These are phyloP conservation scores for Hansfordia pulvinata DNA, from an alignment of 2,329 filamentous ascomycete species.

Conservation along the genomic window DNA sequence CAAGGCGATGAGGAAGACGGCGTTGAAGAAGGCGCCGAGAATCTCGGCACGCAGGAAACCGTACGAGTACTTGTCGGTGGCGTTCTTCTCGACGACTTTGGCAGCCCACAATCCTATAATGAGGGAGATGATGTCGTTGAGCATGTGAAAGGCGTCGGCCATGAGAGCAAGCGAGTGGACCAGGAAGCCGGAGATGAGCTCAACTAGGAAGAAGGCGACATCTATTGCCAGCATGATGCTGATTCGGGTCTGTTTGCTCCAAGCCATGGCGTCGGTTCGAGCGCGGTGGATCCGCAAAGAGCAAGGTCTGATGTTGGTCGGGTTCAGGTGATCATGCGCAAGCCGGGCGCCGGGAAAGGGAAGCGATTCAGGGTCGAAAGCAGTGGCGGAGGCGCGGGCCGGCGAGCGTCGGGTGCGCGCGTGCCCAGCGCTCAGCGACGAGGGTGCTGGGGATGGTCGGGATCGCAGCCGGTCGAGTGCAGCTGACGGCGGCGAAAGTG, in stretches of 20 bases:
- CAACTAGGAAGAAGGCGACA: conserved; percentile 76
- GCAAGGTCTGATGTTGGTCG: no score
- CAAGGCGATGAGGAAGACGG: conserved; percentile 90
- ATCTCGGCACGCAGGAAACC: conserved; percentile 98
- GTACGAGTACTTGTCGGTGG: conserved; percentile 88
- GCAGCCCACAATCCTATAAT: conserved; percentile 93
- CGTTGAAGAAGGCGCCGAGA: conserved; percentile 89
- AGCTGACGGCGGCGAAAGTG: no score
- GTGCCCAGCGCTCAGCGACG: no score
- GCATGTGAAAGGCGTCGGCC: conserved; percentile 97
- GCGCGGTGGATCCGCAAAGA: no score
- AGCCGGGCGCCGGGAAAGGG: no score
- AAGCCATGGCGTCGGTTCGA: conserved; percentile 51
- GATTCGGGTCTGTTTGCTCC: conserved; percentile 88
- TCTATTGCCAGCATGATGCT: conserved; percentile 88
- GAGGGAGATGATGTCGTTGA: conserved; percentile 95
- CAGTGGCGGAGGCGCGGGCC: no score
- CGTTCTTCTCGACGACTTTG: conserved; percentile 69
- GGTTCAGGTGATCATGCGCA: no score
- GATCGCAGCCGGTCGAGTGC: no score
- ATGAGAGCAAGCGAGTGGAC: conserved; percentile 87
- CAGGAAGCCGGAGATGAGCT: conserved; percentile 72
- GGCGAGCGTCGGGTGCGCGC: no score
- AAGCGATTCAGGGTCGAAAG: no score
- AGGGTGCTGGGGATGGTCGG: no score